A percentile compares a stretch with the other conserved stretches of the same genome.
phyloP scores from a whole-genome alignment of 1,139 yeast species.

The Protomyces macrosporus region DNA sequence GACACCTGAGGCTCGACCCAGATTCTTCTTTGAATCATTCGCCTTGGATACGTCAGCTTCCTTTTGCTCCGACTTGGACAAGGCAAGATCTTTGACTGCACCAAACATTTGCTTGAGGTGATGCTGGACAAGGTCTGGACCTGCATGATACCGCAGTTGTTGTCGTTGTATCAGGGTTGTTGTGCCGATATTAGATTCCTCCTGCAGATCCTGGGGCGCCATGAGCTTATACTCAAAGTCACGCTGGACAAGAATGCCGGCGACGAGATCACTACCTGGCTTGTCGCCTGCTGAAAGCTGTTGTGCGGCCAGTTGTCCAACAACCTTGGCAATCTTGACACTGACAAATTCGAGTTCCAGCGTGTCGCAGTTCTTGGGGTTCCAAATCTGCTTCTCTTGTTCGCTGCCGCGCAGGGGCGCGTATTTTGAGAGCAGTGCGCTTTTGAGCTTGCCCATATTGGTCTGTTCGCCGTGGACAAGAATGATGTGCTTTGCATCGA shows the following conservation, averaged over 20 bases:
- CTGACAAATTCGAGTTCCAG: constrained; percentile 75
- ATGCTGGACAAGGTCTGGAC: constrained; percentile 73
- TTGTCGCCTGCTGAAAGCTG: constrained; percentile 29
- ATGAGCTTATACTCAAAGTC: constrained; percentile 82
- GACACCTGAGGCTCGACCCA: background rate
- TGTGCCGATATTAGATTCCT: constrained; percentile 79
- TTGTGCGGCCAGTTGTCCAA: constrained; percentile 33
- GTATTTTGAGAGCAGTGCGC: constrained; percentile 85
- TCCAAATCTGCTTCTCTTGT: constrained; percentile 83
- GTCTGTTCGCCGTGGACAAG: constrained; percentile 97
- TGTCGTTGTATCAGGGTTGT: constrained; percentile 81
- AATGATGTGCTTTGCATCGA: constrained; percentile 62
- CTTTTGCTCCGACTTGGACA: background rate
- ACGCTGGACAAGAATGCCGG: constrained; percentile 88
- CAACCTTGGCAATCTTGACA: constrained; percentile 60
- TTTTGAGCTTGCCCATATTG: constrained; percentile 94
- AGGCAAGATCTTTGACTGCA: constrained; percentile 55
- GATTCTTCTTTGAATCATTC: constrained; percentile 45
- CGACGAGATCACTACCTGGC: constrained; percentile 44
- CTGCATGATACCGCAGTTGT: constrained; percentile 70
- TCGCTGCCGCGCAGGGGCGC: constrained; percentile 77
- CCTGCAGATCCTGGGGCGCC: constrained; percentile 80
- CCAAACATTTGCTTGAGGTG: constrained; percentile 97
- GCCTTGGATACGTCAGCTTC: background rate
- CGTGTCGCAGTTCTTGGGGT: constrained; percentile 87